These are phyloP conservation scores for Iodosphaeria phyllophila DNA, from an alignment of 2,329 filamentous ascomycete species.

Conservation along the genomic window DNA sequence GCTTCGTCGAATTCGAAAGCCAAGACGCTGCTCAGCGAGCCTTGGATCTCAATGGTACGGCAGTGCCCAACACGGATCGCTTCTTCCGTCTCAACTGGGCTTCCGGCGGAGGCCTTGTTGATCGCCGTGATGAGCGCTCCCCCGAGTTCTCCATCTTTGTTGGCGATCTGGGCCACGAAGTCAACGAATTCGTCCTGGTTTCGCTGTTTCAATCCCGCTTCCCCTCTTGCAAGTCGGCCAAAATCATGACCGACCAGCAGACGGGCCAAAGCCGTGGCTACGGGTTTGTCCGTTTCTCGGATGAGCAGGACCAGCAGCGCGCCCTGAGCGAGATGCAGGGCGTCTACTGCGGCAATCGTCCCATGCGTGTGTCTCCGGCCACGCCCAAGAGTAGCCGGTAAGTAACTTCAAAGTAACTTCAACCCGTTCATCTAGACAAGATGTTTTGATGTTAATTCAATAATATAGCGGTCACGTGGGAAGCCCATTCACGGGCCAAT, in stretches of 20 bases:
- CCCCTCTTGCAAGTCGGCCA: constrained; percentile 94
- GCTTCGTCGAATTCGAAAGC: constrained; percentile 83
- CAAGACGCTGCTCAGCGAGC: constrained; percentile 81
- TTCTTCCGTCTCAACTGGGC: constrained; percentile 99
- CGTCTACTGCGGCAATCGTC: constrained; percentile 94
- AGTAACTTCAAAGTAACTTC: background rate
- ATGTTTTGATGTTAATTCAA: too few relatives aligned
- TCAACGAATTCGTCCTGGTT: constrained; percentile 95
- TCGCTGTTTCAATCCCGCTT: constrained; percentile 94
- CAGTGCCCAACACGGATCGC: constrained; percentile 85
- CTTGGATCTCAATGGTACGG: constrained; percentile 68
- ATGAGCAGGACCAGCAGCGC: constrained; percentile 89
- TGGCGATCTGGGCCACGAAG: constrained; percentile 90
- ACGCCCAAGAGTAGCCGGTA: constrained; percentile 96
- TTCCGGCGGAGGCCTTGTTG: constrained; percentile 83
- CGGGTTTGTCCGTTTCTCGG: constrained; percentile 92
- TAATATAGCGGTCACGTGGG: constrained; percentile 18
- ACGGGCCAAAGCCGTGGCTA: constrained; percentile 95
- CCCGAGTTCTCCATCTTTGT: constrained; percentile 97
- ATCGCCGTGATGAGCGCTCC: constrained; percentile 87
- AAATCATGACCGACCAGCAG: constrained; percentile 99
- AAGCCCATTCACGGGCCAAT: constrained; percentile 17
- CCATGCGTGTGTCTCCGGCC: constrained; percentile 95
- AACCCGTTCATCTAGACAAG: too few relatives aligned
- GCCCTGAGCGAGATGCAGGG: constrained; percentile 97